Conservation (phyloP, 306 rosid species). For the Rosa lucieae region DNA sequence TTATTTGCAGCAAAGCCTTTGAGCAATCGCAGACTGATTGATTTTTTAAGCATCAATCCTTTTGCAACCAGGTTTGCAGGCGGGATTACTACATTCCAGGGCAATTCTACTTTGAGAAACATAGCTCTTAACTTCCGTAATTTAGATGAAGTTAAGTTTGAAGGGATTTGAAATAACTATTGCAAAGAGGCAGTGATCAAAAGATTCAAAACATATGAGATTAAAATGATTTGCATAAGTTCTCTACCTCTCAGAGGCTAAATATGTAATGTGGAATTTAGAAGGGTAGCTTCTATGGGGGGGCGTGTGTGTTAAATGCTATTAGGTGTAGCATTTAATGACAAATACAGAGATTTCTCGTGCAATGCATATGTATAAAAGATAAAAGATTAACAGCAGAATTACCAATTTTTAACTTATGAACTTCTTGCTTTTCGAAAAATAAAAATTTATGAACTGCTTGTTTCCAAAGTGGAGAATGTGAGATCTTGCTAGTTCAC, state of each 20-base stretch:
- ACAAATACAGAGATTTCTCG: background rate
- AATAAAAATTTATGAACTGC: too few relatives aligned
- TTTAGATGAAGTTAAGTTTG: constrained; percentile 10
- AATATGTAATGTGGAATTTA: background rate
- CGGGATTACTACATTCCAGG: constrained; percentile 71
- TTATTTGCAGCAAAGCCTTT: constrained; percentile 62
- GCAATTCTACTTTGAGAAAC: constrained; percentile 71
- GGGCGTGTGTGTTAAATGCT: background rate
- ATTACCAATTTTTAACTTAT: too few relatives aligned
- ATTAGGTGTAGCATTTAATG: background rate
- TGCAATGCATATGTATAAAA: background rate
- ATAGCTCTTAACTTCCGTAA: constrained; percentile 36
- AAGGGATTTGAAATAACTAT: background rate
- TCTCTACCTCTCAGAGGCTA: too few relatives aligned
- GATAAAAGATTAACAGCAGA: too few relatives aligned
- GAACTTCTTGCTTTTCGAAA: too few relatives aligned
- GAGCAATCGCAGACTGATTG: constrained; percentile 53
- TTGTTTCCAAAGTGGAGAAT: too few relatives aligned
- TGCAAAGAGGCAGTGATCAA: too few relatives aligned
- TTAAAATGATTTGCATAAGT: too few relatives aligned
- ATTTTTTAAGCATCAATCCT: constrained; percentile 62
- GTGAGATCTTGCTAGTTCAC: too few relatives aligned
- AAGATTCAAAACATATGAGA: too few relatives aligned
- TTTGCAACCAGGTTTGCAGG: constrained; percentile 55
- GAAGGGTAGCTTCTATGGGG: background rate